phyloP scores from a whole-genome alignment of 2,329 filamentous ascomycete species.

The Penicillium vulpinum region DNA sequence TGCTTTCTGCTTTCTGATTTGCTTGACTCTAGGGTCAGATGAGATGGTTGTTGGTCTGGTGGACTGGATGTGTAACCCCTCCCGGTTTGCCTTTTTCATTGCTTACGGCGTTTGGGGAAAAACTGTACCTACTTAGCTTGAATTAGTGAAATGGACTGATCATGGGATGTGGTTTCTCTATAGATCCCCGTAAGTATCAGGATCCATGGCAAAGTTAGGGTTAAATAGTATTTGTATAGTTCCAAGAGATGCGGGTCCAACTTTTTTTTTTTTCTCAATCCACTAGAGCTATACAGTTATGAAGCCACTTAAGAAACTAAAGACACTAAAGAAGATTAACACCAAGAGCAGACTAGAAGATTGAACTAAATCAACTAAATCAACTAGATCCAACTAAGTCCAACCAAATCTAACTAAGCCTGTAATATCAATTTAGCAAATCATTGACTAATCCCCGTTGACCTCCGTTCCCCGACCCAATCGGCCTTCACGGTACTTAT shows the following conservation, averaged over 20 bases:
- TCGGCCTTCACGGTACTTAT: conserved; percentile 25
- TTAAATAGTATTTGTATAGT: background rate
- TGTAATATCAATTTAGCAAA: conserved; percentile 15
- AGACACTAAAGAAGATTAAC: background rate
- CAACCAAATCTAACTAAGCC: background rate
- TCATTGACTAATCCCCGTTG: conserved; percentile 25
- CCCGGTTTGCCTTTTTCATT: background rate
- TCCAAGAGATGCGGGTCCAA: background rate
- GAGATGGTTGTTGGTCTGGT: background rate
- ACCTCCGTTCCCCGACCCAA: conserved; percentile 16
- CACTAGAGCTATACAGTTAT: background rate
- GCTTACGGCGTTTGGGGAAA: conserved; percentile 7
- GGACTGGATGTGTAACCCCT: conserved; percentile 8
- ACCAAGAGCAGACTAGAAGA: background rate
- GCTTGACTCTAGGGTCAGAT: conserved; percentile 2
- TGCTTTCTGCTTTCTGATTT: conserved; percentile 18
- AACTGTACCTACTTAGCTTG: conserved; percentile 2
- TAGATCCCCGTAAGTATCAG: background rate
- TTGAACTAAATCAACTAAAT: background rate
- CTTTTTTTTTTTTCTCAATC: no score
- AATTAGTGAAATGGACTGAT: conserved; percentile 1
- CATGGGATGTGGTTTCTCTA: background rate
- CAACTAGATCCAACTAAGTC: background rate
- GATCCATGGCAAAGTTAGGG: background rate
- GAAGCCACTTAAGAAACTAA: background rate